Percentiles rank a stretch among this genome's conserved stretches.
Conservation (phyloP, 352 stramenopile genomes). For the Pythium guiyangense region DNA sequence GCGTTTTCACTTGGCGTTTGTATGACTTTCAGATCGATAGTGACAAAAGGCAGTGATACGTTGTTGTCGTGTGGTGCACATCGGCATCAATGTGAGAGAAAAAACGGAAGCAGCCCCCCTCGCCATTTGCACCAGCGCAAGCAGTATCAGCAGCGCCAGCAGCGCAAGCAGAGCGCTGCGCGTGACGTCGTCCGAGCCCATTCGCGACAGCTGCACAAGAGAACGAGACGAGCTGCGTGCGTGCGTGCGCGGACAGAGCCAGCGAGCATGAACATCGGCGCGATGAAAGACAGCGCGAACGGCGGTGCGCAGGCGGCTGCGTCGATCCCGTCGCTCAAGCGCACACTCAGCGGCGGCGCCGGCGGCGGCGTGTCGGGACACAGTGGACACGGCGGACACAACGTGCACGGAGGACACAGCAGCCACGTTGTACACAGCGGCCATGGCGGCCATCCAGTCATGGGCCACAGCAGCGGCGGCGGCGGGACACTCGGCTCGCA, state of each 20-base stretch:
- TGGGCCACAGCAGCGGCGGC: constrained; percentile 26
- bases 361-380: constrained; percentile 18
- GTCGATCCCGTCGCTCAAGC: constrained; percentile 82
- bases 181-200: too few species aligned
- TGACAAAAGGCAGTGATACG: too few species aligned
- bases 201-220: not conserved
- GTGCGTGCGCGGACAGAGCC: not conserved
- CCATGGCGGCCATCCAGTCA: constrained; percentile 4
- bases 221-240: constrained; percentile 2
- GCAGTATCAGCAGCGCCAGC: not conserved
- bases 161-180: too few species aligned
- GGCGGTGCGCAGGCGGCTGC: constrained; percentile 34
- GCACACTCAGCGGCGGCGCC: constrained; percentile 73
- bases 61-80: too few species aligned
- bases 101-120: not conserved
- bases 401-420: constrained; percentile 18
- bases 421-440: not conserved
- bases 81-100: too few species aligned
- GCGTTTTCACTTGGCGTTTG: not conserved
- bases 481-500: constrained; percentile 19
- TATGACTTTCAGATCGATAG: too few species aligned
- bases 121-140: not conserved
- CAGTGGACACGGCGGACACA: constrained; percentile 18
- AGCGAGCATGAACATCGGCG: constrained; percentile 59
- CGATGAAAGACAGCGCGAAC: constrained; percentile 55